Percentiles rank a stretch among this genome's conserved stretches.
These are phyloP conservation scores for Eucalyptus microcorys DNA, from an alignment of 345 rosid genomes.

Conservation along the genomic window DNA sequence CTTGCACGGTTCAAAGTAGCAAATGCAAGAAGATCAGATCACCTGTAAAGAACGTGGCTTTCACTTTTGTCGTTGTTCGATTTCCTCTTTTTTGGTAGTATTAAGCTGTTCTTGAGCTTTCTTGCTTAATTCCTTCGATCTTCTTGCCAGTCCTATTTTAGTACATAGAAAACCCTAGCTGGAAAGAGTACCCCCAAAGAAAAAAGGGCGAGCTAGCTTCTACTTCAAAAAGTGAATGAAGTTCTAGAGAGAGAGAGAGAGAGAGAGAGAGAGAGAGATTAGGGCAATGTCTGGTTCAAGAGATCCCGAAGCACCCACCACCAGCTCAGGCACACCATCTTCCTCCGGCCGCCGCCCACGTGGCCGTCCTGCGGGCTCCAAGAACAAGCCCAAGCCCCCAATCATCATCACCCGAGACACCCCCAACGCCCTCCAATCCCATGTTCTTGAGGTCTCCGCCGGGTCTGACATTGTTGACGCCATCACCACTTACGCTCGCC, in stretches of 20 bases:
- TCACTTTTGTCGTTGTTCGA: neutral
- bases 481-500: conserved; percentile 36
- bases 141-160: neutral
- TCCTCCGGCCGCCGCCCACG: conserved; percentile 47
- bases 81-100: neutral
- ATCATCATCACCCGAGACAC: conserved; percentile 53
- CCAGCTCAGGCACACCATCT: conserved; percentile 11
- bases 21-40: neutral
- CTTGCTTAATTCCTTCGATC: neutral
- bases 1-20: neutral
- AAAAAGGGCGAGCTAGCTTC: neutral
- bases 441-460: conserved; percentile 45
- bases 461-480: conserved; percentile 52
- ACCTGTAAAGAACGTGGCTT: neutral
- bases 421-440: conserved; percentile 57
- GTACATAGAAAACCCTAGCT: neutral
- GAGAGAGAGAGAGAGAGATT: neutral
- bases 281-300: neutral
- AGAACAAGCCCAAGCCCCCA: conserved; percentile 64
- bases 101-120: neutral
- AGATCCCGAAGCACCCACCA: conserved; percentile 20
- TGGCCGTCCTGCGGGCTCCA: conserved; percentile 69
- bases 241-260: conserved; percentile 2
- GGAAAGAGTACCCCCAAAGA: neutral
- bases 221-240: neutral